A percentile compares a stretch with the other conserved stretches of the same genome.
These are phyloP conservation scores for Aspergillus sp. DNA, from an alignment of 2,329 filamentous ascomycete genomes.

Conservation along the genomic window DNA sequence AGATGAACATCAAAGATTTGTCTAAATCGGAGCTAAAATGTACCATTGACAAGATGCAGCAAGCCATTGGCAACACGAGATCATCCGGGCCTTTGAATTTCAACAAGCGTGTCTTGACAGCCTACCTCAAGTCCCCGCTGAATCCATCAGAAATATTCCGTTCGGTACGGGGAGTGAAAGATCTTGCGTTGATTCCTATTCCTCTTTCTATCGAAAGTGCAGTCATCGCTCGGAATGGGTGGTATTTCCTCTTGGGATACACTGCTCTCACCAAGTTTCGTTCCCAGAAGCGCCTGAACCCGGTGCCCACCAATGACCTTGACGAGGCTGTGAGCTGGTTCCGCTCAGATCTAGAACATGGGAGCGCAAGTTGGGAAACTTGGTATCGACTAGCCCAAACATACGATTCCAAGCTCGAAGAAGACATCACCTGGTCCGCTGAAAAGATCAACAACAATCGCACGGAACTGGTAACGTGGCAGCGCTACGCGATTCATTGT, in stretches of 20 bases:
- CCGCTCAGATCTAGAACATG: constrained; percentile 78
- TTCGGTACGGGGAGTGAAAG: constrained; percentile 75
- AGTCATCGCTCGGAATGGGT: constrained; percentile 73
- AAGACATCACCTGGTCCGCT: constrained; percentile 82
- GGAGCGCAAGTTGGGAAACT: constrained; percentile 78
- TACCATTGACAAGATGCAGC: constrained; percentile 90
- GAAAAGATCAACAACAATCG: constrained; percentile 88
- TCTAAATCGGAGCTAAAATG: constrained; percentile 86
- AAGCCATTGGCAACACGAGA: constrained; percentile 75
- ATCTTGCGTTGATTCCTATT: constrained; percentile 68
- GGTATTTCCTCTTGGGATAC: constrained; percentile 90
- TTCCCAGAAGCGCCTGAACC: constrained; percentile 72
- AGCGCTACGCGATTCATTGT: constrained; percentile 80
- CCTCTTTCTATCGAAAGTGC: constrained; percentile 68
- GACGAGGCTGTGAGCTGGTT: constrained; percentile 79
- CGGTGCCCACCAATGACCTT: constrained; percentile 78
- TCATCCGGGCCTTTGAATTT: constrained; percentile 77
- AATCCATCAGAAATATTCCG: constrained; percentile 77
- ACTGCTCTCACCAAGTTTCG: constrained; percentile 85
- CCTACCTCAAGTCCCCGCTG: constrained; percentile 79
- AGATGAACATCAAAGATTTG: constrained; percentile 85
- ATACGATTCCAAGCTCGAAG: constrained; percentile 84
- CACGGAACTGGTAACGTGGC: constrained; percentile 69
- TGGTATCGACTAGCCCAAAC: constrained; percentile 88
- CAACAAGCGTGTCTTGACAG: constrained; percentile 79